These are phyloP conservation scores for Ceratocystis colombiana DNA, from an alignment of 2,329 filamentous ascomycete genomes.

Conservation along the genomic window DNA sequence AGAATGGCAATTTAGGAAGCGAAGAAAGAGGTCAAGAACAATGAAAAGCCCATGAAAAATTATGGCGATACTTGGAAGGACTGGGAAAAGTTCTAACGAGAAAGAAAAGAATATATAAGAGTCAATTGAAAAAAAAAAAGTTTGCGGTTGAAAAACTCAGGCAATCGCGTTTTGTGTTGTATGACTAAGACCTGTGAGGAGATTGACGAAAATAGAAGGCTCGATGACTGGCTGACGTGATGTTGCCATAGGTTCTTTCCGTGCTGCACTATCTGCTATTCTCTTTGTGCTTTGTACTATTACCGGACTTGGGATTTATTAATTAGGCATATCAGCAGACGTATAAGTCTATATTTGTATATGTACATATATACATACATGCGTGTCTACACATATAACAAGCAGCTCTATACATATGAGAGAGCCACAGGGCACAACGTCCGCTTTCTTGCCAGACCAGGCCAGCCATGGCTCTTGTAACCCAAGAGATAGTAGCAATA, in stretches of 20 bases:
- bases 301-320: too few species aligned
- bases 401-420: too few species aligned
- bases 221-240: neutral
- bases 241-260: neutral
- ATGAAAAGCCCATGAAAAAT: too few species aligned
- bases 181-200: slow-evolving; percentile 5
- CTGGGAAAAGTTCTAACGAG: neutral
- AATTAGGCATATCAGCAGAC: neutral
- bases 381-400: neutral
- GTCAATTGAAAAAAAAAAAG: neutral
- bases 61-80: too few species aligned
- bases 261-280: neutral
- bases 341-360: neutral
- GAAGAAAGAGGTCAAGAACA: too few species aligned
- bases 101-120: neutral
- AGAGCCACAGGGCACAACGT: too few species aligned
- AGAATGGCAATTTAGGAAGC: neutral
- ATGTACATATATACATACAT: neutral
- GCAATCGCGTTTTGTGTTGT: neutral
- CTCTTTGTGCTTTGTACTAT: too few species aligned
- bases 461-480: too few species aligned
- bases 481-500: too few species aligned
- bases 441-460: too few species aligned
- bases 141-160: neutral
- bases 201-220: neutral